phyloP scores from a whole-genome alignment of 305 asterid genomes.

The Fraxinus albicans region DNA sequence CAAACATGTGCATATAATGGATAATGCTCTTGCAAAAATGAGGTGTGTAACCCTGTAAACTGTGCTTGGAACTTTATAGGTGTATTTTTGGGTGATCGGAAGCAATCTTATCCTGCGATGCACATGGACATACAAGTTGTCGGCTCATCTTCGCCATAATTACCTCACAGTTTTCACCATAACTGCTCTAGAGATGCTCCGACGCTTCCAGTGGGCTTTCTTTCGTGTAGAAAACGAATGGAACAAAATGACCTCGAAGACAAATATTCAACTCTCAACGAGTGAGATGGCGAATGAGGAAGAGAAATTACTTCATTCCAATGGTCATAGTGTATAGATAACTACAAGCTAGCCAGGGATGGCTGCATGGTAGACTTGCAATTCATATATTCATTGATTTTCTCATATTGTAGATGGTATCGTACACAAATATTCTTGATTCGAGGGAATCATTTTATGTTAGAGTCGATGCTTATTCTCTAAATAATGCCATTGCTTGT shows the following conservation, averaged over 20 bases:
- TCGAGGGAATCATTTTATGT: neutral
- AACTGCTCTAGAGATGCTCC: constrained; percentile 79
- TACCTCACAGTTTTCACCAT: constrained; percentile 74
- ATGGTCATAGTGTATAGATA: constrained; percentile 61
- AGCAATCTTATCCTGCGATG: constrained; percentile 90
- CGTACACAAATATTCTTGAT: neutral
- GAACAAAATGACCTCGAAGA: constrained; percentile 67
- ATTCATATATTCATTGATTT: neutral
- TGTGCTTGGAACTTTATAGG: constrained; percentile 45
- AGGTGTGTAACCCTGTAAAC: neutral
- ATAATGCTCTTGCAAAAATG: neutral
- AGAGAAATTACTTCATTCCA: constrained; percentile 64
- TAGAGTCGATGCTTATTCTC: too few relatives aligned
- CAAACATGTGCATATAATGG: neutral
- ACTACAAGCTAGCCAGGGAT: neutral
- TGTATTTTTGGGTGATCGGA: constrained; percentile 82
- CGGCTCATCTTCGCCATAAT: constrained; percentile 98
- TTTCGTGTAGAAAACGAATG: constrained; percentile 96
- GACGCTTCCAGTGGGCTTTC: constrained; percentile 96
- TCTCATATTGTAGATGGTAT: neutral
- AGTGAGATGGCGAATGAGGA: constrained; percentile 66
- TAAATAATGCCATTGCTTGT: too few relatives aligned
- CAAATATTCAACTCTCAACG: constrained; percentile 46
- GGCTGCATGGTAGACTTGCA: neutral
- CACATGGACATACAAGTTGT: constrained; percentile 97